phyloP scores from a whole-genome alignment of 1,284 basidiomycete genomes.

The Garcileccinum viscosum region DNA sequence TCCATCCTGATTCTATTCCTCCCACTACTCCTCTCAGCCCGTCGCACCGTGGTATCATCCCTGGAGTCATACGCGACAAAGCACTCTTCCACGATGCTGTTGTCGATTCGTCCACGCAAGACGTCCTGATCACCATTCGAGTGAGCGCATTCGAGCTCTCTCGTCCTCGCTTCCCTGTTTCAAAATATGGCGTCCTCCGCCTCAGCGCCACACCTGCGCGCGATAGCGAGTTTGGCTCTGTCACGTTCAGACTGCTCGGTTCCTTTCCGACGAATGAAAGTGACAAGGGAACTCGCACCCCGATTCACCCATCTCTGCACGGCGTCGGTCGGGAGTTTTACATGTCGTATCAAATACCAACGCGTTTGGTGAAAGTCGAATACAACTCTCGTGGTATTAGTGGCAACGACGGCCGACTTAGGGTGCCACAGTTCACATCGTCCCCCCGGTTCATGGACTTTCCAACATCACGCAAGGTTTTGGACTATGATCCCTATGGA shows the following conservation, averaged over 20 bases:
- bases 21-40: conserved; percentile 5
- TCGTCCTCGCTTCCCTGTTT: conserved; percentile 1
- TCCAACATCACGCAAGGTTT: no score
- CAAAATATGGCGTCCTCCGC: conserved; percentile 15
- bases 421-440: no score
- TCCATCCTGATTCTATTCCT: no score
- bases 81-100: conserved; percentile 19
- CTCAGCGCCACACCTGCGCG: not conserved
- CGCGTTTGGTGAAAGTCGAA: conserved; percentile 21
- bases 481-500: conserved; percentile 30
- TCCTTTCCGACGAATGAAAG: not conserved
- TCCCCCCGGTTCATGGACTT: no score
- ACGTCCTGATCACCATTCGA: conserved; percentile 17
- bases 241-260: not conserved
- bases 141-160: conserved; percentile 3
- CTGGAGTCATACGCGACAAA: not conserved
- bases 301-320: conserved; percentile 21
- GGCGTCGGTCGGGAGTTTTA: conserved; percentile 21
- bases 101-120: conserved; percentile 16
- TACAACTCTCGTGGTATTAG: conserved; percentile 27
- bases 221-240: not conserved
- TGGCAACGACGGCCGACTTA: not conserved
- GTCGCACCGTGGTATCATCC: conserved; percentile 16
- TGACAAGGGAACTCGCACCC: no score
- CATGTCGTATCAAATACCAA: not conserved